A percentile compares a stretch with the other conserved stretches of the same genome.
phyloP scores from a whole-genome alignment of 2,329 filamentous ascomycete species.

The Pseudophaeomoniella oleicola region DNA sequence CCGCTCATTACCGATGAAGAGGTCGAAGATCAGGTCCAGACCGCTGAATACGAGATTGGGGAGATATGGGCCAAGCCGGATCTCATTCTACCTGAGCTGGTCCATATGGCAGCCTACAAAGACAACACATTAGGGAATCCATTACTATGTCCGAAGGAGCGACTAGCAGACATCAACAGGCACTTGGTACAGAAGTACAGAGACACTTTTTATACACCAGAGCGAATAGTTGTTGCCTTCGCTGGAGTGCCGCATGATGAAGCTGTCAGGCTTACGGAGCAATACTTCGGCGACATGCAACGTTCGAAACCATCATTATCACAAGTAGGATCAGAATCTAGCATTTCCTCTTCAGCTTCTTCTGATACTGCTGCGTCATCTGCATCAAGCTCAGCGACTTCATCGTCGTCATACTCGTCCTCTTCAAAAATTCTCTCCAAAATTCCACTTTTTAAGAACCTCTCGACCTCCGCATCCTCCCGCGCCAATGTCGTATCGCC shows the following conservation, averaged over 20 bases:
- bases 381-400: slow-evolving; percentile 18
- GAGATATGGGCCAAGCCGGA: slow-evolving; percentile 98
- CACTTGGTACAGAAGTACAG: slow-evolving; percentile 64
- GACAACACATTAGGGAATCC: slow-evolving; percentile 94
- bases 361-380: slow-evolving; percentile 14
- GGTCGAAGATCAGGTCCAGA: slow-evolving; percentile 72
- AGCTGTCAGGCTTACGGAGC: slow-evolving; percentile 64
- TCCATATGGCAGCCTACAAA: slow-evolving; percentile 91
- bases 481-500: slow-evolving; percentile 44
- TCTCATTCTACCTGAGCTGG: slow-evolving; percentile 83
- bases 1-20: slow-evolving; percentile 76
- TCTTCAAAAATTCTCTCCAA: slow-evolving; percentile 61
- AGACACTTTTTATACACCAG: slow-evolving; percentile 70
- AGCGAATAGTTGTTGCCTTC: slow-evolving; percentile 88
- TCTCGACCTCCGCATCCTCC: slow-evolving; percentile 58
- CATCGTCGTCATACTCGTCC: slow-evolving; percentile 21
- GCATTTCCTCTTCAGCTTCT: slow-evolving; percentile 3
- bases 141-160: slow-evolving; percentile 74
- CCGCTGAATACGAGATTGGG: slow-evolving; percentile 85
- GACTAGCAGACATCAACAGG: slow-evolving; percentile 60
- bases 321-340: slow-evolving; percentile 43
- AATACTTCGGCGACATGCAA: slow-evolving; percentile 83
- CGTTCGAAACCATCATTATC: slow-evolving; percentile 15
- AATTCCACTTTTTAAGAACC: slow-evolving; percentile 79
- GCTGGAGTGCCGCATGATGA: slow-evolving; percentile 73